Base-by-base conservation (phyloP, 2,329 filamentous ascomycete species). In the Onygenales sp. region DNA sequence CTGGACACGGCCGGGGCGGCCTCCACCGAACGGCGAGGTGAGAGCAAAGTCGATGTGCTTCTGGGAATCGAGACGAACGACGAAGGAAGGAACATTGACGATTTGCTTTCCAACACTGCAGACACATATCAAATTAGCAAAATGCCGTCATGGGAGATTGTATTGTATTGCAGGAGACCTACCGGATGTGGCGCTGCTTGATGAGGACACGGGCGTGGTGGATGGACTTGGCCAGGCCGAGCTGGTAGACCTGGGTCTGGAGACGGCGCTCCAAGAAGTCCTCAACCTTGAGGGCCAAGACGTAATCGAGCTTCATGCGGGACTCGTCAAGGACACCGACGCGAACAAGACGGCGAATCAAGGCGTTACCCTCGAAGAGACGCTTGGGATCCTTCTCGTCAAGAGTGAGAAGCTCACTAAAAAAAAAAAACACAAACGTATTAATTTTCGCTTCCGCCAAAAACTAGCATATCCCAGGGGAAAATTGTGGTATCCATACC, bases 291-390 rank as follows among this genome's bases (percentile, higher is more conserved):
- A 98, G 86, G 79, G 93, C 93, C 74, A 98, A 82, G 74, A 98
- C 93, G 87, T 98, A 96, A 96, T 98, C 93, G 84, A 98, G 93
- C 88, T 96, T 98, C 93, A 98, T 98, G 85, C 93, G 93, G 75
- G 91, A 91, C 83, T 98, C 93, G 77, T 98, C 93, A 72, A 98
- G 89, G 72, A 98, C 93, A 88, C 93, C 93, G 75, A 97, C 91
- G 77, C 93, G 93, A 65, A 98, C 93, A 66, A 98, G 90, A 88
- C 93, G 93, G 77, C 93, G 93, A 87, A 98, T 98, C 76, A 98
- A 85, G 75, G 93, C 93, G 79, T 98, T 98, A 79, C 93, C 93
- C 85, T 98, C 93, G 84, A 98, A 98, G 66, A 98, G 91, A 80
- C 93, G 91, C 87, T 97, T 97, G 77, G 93, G 93, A 81, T 98